Base-by-base conservation (phyloP, 139 green algal species). In the Volvox reticuliferus region DNA sequence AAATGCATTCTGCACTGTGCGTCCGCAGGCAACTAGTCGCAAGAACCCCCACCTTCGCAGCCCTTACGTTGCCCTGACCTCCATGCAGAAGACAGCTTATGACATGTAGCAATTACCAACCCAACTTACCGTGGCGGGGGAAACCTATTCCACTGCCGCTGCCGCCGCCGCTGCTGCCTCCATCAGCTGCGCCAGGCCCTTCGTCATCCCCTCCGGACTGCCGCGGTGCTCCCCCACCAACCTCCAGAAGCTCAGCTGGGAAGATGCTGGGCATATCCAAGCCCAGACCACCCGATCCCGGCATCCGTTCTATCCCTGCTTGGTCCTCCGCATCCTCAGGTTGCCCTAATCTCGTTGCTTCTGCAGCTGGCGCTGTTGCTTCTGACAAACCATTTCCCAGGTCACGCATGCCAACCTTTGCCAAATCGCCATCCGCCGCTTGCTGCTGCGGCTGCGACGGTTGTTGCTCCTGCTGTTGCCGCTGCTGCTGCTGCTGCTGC, bases 211-310 rank as follows among this genome's bases (percentile, higher is more conserved):
- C 44, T 55, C 44, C 44, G 44, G 44, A 55, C 44, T 9, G 44
- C 44, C 44, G 44, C 5, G 44, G 44, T 55, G 44, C 44, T 55
- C 44, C 9, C 44, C 5, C 44, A 9, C 44, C 44, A 55, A 55
- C 9, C 5, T 55, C 9, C 9, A 55, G 9, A 55, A 55, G 22
- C 67, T 28, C 67, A 75, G 68, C 36, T 13, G 85, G 65, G 22
- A 89, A 89, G 44, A 89, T 89, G 30, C 69, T 82, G 16, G 85
- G 85, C 85, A 89, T 89, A 26, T 73, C 69, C 26, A 89, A n/a
- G 67, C 28, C 82, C 0, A 36, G 76, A 2, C 32, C 32, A 35
- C 5, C 36, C 78, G 36, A 12, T 3, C 65, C 21, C 9, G 44
- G 44, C 44, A 55, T 9, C 44, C 44, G 33, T 20, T 80, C 73